Evolutionary conservation across 331 rosid species (phyloP), one percentile per base, ranked within the genome.

Genomic region (Arachis monticola): DNA sequence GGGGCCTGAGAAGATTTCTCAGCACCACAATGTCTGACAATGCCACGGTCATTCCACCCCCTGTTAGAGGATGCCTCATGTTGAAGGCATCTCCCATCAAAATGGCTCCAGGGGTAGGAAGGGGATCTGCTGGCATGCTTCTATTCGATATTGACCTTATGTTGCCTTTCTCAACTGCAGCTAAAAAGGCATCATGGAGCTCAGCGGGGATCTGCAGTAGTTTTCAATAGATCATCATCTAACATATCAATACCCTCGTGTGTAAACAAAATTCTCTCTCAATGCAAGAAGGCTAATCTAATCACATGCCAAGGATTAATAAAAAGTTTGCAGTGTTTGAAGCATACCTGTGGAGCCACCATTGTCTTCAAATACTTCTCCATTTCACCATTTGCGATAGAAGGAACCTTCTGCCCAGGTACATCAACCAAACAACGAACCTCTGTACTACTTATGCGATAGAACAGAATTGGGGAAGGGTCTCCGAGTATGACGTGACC

Each of bases 41-140:
- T 42, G 97, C 99, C 13, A 95, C 99, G 0, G 99, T 92, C 99
- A 95, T 95, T 66, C 99, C 97, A 3, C 99, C 99, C 41, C 99
- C 99, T 7, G 99, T 95, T 2, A 95, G 84, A 30, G 99, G 99
- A 70, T 92, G 99, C 51, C 99, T 96, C 99, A 95, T 95, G 82
- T 95, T 95, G 85, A 95, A 92, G 44, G 99, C 99, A 75, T 95
- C 99, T 53, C 99, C 97, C 99, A 95, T 92, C 70, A 95, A 75
- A 74, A 95, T 81, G 56, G 97, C 99, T 77, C 99, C 99, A 9
- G 97, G 97, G 27, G 97, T 92, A 66, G 99, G 97, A 63, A 81
- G 82, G 70, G 99, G 97, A 86, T 84, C 89, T 8, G 99, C 99
- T 3, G 99, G 99, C 99, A 95, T 95, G 89, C 97, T 95, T 86